Evolutionary conservation across 768 basidiomycete genomes (phyloP).

Genomic region (Ephemerocybe angulata): DNA sequence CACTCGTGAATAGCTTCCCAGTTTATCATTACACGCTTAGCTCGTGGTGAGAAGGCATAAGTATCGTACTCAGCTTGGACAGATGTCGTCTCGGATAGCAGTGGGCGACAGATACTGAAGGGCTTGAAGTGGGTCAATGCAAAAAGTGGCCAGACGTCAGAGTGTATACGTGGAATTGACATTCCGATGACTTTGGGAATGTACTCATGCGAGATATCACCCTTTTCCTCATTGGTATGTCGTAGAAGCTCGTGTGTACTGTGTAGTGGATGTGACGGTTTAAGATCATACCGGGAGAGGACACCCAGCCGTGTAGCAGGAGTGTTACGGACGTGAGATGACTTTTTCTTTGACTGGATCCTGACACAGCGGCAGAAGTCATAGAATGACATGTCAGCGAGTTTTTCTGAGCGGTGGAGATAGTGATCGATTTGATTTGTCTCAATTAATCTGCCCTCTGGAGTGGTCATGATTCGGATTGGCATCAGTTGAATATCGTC

Average conservation of each 20-base stretch:
- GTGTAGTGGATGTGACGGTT: constrained; percentile 10
- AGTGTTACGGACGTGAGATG: neutral
- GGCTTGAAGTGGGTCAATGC: constrained; percentile 10
- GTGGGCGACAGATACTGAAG: neutral
- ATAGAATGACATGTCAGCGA: constrained; percentile 23
- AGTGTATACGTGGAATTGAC: neutral
- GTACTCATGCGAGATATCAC: neutral
- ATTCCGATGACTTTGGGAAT: neutral
- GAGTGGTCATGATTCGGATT: neutral
- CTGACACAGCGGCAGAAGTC: constrained; percentile 20
- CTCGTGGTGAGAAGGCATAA: neutral
- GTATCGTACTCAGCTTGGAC: neutral
- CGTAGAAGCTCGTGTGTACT: constrained; percentile 14
- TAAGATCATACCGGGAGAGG: neutral
- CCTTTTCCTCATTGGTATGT: constrained; percentile 9
- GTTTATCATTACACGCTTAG: constrained; percentile 20
- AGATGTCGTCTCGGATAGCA: neutral
- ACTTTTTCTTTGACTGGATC: constrained; percentile 11
- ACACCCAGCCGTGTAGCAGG: neutral
- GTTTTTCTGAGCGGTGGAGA: constrained; percentile 10
- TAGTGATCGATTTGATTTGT: constrained; percentile 28
- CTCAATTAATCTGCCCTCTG: constrained; percentile 11
- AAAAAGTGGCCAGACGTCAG: neutral
- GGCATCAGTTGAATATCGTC: neutral
- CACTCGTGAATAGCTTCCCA: constrained; percentile 34